Evolutionary conservation across 805 yeast genomes (phyloP), one percentile per base, ranked within the genome.

Genomic region (Yarrowia yakushimensis): DNA sequence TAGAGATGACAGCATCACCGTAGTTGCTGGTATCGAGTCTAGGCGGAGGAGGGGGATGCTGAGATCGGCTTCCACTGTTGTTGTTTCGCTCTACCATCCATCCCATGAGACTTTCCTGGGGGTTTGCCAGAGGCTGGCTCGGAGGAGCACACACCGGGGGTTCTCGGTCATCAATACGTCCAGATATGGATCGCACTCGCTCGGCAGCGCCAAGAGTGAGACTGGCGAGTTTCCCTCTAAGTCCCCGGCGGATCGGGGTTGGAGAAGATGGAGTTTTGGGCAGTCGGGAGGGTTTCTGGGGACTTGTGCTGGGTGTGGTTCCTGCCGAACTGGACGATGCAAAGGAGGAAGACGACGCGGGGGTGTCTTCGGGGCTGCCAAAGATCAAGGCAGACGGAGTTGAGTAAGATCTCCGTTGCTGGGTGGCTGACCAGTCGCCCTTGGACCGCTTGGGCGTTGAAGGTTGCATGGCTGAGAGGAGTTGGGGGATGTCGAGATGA

Each of bases 161-260:
- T 12, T 39, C 61, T 31, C 61, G 36, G 23, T 55, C 46, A n/a
- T 55, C 61, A 15, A 41, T 31, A 3, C 61, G 36, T 8, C 61
- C 48, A 15, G 61, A 55, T 30, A 55, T 55, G n/a, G 48, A 39
- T 18, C 61, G n/a, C 48, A 55, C 39, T 11, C 61, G 46, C 30
- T 55, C 61, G 12, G 61, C 61, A 15, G 61, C 61, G 1, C 61
- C 48, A 4, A 55, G 61, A 15, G 61, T 55, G 36, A 55, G 48
- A 18, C 48, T 39, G n/a, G 61, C 61, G 3, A 55, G 61, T 17
- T 55, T 55, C 12, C 61, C 61, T n/a, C 61, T 20, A 8, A 55
- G 46, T 7, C 61, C 61, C n/a, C 61, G 36, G 12, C 48, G 20
- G 9, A 25, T 34, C 6, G 61, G 61, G 12, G 61, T 55, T 5